Evolutionary conservation across 2,329 filamentous ascomycete genomes (phyloP).

Genomic region (Aspergillus amoenus): DNA sequence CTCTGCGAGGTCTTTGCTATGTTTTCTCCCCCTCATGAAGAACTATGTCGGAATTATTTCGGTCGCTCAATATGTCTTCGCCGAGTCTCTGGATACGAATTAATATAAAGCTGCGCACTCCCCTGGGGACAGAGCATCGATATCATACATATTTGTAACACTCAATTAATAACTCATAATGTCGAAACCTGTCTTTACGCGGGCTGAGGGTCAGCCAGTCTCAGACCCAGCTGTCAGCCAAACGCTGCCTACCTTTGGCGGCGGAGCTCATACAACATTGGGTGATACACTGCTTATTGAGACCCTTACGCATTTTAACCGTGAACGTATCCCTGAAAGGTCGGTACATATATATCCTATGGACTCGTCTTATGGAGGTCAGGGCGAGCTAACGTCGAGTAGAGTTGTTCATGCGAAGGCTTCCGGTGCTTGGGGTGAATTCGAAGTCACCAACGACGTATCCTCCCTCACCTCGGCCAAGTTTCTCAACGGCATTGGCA

Average conservation of each 20-base stretch:
- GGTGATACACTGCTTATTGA: slow-evolving; percentile 62
- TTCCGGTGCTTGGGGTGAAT: slow-evolving; percentile 58
- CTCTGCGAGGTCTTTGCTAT: not conserved
- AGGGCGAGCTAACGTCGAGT: not conserved
- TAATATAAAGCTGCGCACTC: not conserved
- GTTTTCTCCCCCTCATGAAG: not conserved
- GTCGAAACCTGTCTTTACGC: not conserved
- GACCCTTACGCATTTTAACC: slow-evolving; percentile 60
- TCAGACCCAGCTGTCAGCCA: not conserved
- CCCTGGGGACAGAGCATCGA: not conserved
- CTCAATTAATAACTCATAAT: not conserved
- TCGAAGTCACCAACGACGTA: slow-evolving; percentile 61
- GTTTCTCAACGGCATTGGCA: slow-evolving; percentile 56
- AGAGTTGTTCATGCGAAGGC: slow-evolving; percentile 61
- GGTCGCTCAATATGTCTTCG: not conserved
- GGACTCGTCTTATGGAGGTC: not conserved
- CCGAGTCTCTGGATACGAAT: not conserved
- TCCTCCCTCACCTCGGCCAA: slow-evolving; percentile 56
- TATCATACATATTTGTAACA: not conserved
- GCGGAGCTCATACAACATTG: slow-evolving; percentile 48
- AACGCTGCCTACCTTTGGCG: slow-evolving; percentile 7
- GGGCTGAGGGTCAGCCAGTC: not conserved
- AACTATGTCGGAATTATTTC: not conserved
- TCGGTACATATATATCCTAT: not conserved
- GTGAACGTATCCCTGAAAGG: slow-evolving; percentile 62